These are phyloP conservation scores for Clavariopsis aquatica DNA, from an alignment of 495 filamentous ascomycete genomes.

Conservation along the genomic window DNA sequence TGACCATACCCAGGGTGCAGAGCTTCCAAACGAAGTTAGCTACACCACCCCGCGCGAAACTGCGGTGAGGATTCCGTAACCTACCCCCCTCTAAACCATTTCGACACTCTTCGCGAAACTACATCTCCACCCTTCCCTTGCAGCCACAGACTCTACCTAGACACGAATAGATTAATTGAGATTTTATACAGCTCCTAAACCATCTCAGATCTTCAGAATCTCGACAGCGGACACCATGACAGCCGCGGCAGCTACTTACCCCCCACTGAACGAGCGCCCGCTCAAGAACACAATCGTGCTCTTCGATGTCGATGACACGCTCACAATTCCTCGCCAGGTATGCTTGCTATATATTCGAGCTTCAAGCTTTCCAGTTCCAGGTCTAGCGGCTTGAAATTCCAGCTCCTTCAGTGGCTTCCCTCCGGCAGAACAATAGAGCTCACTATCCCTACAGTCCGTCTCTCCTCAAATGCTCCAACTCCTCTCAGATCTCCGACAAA, in stretches of 20 bases:
- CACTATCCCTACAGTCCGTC: slow-evolving; percentile 57
- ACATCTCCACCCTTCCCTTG: background rate
- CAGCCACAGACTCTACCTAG: background rate
- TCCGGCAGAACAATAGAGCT: too few relatives aligned
- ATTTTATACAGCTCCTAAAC: too few relatives aligned
- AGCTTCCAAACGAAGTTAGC: background rate
- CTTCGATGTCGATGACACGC: slow-evolving; percentile 91
- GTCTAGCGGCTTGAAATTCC: background rate
- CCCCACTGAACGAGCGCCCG: slow-evolving; percentile 75
- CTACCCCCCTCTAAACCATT: slow-evolving; percentile 16
- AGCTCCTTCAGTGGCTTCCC: too few relatives aligned
- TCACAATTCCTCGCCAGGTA: slow-evolving; percentile 76
- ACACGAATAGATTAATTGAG: slow-evolving; percentile 6
- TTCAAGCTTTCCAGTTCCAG: background rate
- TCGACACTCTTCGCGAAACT: background rate
- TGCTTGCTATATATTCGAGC: slow-evolving; percentile 33
- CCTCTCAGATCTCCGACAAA: slow-evolving; percentile 76
- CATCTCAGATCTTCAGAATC: background rate
- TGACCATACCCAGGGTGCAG: slow-evolving; percentile 17
- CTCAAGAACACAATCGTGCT: slow-evolving; percentile 87
- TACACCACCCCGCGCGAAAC: slow-evolving; percentile 16
- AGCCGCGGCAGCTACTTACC: slow-evolving; percentile 59
- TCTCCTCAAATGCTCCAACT: slow-evolving; percentile 79
- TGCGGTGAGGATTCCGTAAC: slow-evolving; percentile 24
- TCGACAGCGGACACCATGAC: slow-evolving; percentile 35